Base-by-base conservation (phyloP, 164 flowering plant species). In the Umbellularia californica region DNA sequence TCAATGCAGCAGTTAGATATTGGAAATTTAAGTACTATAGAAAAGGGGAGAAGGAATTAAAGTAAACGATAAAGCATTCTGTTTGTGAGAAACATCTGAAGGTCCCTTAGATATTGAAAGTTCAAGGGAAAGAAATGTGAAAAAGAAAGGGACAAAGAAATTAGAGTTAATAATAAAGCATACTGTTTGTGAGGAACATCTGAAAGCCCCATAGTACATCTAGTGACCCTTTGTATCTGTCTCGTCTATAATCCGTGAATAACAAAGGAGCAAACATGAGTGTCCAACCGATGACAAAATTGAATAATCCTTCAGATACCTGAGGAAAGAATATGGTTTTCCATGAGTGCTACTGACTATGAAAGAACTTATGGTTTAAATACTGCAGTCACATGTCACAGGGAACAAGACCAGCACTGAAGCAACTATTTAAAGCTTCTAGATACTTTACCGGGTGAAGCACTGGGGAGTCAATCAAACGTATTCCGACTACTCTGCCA, bases 171-270 rank as follows among this genome's bases (percentile, higher is more conserved):
- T 50, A 65, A 67, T 75, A 65, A 69, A 76, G 58, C 88, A 51
- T 90, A 95, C 98, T 87, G 80, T 95, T 95, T 76, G 99, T 95
- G 72, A 95, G 98, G 88, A 95, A 89, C 97, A 90, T 92, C 86
- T 92, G 96, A 33, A 90, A 69, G 76, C 93, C 95, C 99, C 99
- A 95, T 65, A 95, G 78, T 30, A 90, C 74, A 70, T 91, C 99
- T 1, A 93, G 81, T 25, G 97, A 95, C 30, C 92, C 87, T 81
- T 81, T 89, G 86, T 82, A 92, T 83, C 92, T 83, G 76, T 85
- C 90, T 77, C 89, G 84, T 78, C 77, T 86, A 22, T 79, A 52
- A 79, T 95, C 99, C 17, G 92, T 92, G 89, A 84, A 95, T 13
- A 95, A 83, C 82, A 95, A 78, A 52, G 99, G 98, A 71, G 97